These are phyloP conservation scores for Sarocladium brachiariae DNA, from an alignment of 2,329 filamentous ascomycete genomes.

Conservation along the genomic window DNA sequence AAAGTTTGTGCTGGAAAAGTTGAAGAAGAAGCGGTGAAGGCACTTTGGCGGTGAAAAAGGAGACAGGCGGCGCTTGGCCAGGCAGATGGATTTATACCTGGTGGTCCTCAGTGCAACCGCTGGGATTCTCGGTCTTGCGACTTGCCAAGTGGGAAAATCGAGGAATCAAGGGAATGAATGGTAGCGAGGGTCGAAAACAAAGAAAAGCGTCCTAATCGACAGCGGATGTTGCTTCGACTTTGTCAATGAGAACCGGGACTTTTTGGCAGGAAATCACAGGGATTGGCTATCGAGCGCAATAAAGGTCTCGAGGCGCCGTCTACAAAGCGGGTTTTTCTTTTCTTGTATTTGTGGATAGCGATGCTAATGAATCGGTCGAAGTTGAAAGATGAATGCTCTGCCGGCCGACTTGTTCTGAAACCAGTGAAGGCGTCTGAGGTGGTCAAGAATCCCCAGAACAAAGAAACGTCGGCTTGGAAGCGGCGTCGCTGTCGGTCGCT, in stretches of 20 bases:
- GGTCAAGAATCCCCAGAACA: constrained; percentile 25
- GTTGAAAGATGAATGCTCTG: constrained; percentile 16
- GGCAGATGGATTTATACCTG: background rate
- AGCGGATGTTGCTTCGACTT: background rate
- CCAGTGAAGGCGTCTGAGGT: constrained; percentile 58
- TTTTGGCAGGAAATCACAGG: constrained; percentile 1
- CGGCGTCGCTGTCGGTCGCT: constrained; percentile 3
- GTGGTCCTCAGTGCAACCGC: background rate
- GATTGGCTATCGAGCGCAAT: constrained; percentile 1
- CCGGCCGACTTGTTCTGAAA: constrained; percentile 35
- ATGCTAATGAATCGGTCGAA: constrained; percentile 10
- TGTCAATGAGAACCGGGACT: background rate
- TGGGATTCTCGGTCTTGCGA: background rate
- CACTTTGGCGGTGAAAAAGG: constrained; percentile 47
- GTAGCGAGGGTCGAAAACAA: background rate
- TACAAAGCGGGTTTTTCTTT: constrained; percentile 6
- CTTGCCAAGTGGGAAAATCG: background rate
- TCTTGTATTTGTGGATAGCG: constrained; percentile 5
- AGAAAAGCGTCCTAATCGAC: background rate
- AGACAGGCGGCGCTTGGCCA: constrained; percentile 1
- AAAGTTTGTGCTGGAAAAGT: constrained; percentile 39
- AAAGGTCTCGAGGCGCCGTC: constrained; percentile 6
- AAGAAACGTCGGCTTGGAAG: constrained; percentile 29
- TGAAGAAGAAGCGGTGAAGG: constrained; percentile 66
- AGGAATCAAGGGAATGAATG: background rate